phyloP scores from a whole-genome alignment of 2,329 filamentous ascomycete genomes.

The Metarhizium sp. region DNA sequence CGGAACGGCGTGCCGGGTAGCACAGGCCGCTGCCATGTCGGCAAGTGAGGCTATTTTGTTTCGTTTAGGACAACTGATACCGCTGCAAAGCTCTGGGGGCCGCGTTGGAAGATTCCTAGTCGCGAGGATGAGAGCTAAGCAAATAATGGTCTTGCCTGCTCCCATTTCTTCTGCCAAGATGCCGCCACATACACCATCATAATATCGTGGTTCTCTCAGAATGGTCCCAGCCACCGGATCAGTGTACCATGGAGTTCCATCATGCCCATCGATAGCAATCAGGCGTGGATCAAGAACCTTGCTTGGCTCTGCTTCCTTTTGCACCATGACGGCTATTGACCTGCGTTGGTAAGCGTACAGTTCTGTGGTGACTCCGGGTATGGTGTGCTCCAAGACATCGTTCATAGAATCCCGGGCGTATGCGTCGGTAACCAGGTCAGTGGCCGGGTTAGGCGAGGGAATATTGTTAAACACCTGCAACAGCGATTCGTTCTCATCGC shows the following conservation, averaged over 20 bases:
- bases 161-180: slow-evolving; percentile 77
- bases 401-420: slow-evolving; percentile 45
- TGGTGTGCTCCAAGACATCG: slow-evolving; percentile 40
- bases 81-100: slow-evolving; percentile 52
- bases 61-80: slow-evolving; percentile 26
- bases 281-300: slow-evolving; percentile 66
- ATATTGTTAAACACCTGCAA: slow-evolving; percentile 66
- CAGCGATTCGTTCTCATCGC: slow-evolving; percentile 40
- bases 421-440: slow-evolving; percentile 35
- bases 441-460: slow-evolving; percentile 55
- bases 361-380: slow-evolving; percentile 51
- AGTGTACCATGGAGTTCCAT: slow-evolving; percentile 57
- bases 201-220: slow-evolving; percentile 57
- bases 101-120: slow-evolving; percentile 60
- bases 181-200: slow-evolving; percentile 67
- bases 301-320: slow-evolving; percentile 61
- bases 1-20: slow-evolving; percentile 57
- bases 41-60: slow-evolving; percentile 51
- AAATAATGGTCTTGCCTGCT: slow-evolving; percentile 81
- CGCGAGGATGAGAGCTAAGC: slow-evolving; percentile 65
- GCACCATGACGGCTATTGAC: slow-evolving; percentile 75
- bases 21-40: slow-evolving; percentile 66
- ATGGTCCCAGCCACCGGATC: slow-evolving; percentile 55
- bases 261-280: slow-evolving; percentile 47
- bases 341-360: slow-evolving; percentile 73